A percentile compares a stretch with the other conserved stretches of the same genome.
Conservation (phyloP, 148 eudicot genomes). For the Selenicereus undatus region DNA sequence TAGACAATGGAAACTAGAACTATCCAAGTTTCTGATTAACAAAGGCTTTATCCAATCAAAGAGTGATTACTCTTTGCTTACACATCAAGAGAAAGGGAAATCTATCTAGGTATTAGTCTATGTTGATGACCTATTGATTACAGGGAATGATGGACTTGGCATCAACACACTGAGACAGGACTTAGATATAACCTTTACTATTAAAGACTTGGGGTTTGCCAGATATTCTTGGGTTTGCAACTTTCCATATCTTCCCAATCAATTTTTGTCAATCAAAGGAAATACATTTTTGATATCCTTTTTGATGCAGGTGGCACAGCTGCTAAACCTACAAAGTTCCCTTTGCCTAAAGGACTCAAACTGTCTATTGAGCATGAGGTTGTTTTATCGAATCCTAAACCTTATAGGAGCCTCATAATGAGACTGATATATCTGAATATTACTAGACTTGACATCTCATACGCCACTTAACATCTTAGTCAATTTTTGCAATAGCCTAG, state of each 20-base stretch:
- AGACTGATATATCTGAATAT: too few species aligned
- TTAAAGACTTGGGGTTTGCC: not conserved
- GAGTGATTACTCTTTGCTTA: not conserved
- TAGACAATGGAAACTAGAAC: not conserved
- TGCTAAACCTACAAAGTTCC: not conserved
- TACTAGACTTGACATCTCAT: too few species aligned
- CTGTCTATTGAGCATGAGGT: too few species aligned
- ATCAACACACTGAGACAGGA: fast-evolving
- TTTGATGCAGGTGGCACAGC: not conserved
- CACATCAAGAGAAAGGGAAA: fast-evolving
- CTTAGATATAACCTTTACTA: not conserved
- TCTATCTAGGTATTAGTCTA: not conserved
- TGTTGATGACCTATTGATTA: not conserved
- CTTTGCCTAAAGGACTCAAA: too few species aligned
- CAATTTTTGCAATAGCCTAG: not conserved
- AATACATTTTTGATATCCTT: not conserved
- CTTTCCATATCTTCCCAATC: not conserved
- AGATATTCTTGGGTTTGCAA: not conserved
- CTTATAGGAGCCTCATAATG: too few species aligned
- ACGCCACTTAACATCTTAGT: too few species aligned
- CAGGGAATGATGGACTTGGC: not conserved
- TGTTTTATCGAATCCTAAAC: too few species aligned
- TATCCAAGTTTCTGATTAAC: not conserved
- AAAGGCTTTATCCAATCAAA: not conserved
- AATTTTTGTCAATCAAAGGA: not conserved